phyloP scores from a whole-genome alignment of 1,284 basidiomycete genomes.

The Trametes versicolor region DNA sequence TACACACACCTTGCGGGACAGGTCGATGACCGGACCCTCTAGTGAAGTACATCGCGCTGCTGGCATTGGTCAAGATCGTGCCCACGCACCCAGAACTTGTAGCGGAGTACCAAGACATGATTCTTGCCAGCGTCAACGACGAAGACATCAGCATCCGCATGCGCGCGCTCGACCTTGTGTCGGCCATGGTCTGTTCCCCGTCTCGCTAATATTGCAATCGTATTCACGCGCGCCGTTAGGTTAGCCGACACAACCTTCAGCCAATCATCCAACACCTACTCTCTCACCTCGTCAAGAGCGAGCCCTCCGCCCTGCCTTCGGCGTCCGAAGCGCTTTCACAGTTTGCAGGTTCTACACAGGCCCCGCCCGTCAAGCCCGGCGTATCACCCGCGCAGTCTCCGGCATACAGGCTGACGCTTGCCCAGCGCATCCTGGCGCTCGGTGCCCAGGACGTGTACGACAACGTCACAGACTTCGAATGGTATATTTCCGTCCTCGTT shows the following conservation, averaged over 20 bases:
- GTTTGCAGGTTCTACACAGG: slow-evolving; percentile 53
- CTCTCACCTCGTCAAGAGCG: slow-evolving; percentile 81
- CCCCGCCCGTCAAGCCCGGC: slow-evolving; percentile 44
- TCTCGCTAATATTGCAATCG: slow-evolving; percentile 6
- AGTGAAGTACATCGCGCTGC: slow-evolving; percentile 97
- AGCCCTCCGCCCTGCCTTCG: slow-evolving; percentile 59
- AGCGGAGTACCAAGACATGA: slow-evolving; percentile 92
- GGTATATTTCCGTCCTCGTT: slow-evolving; percentile 94
- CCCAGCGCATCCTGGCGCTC: slow-evolving; percentile 84
- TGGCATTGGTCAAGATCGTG: slow-evolving; percentile 96
- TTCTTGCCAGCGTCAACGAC: slow-evolving; percentile 91
- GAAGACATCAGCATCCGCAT: slow-evolving; percentile 96
- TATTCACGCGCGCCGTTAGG: slow-evolving; percentile 55
- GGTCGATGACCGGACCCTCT: slow-evolving; percentile 16
- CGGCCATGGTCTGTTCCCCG: slow-evolving; percentile 80
- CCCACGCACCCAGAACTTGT: slow-evolving; percentile 93
- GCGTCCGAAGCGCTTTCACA: slow-evolving; percentile 72
- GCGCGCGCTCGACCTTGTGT: slow-evolving; percentile 93
- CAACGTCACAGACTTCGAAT: slow-evolving; percentile 93
- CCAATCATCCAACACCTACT: slow-evolving; percentile 90
- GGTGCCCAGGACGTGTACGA: slow-evolving; percentile 87
- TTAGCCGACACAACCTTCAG: slow-evolving; percentile 85
- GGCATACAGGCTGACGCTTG: slow-evolving; percentile 85
- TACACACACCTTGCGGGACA: slow-evolving; percentile 6
- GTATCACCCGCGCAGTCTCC: slow-evolving; percentile 71